Evolutionary conservation across 108 stramenopile genomes (phyloP).

Genomic region (Cyclotella atomus): DNA sequence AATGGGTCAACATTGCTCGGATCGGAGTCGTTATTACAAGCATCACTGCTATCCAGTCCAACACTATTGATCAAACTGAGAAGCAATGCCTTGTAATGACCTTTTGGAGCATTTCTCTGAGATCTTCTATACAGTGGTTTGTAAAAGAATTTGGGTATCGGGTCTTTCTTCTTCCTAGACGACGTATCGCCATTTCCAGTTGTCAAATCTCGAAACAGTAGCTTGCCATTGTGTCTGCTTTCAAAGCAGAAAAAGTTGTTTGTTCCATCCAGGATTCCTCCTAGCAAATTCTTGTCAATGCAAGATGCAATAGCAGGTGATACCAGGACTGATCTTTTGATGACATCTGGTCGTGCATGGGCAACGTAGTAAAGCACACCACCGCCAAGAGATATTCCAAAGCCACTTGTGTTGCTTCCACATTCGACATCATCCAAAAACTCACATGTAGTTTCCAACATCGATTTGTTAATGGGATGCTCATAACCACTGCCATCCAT

Average conservation of each 20-base stretch:
- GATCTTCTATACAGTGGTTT: constrained; percentile 13
- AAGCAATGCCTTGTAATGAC: constrained; percentile 18
- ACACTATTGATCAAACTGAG: constrained; percentile 11
- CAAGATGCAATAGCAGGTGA: constrained; percentile 23
- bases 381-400: constrained; percentile 22
- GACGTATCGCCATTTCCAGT: constrained; percentile 11
- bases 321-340: constrained; percentile 19
- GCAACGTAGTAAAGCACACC: constrained; percentile 16
- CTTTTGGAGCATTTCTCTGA: constrained; percentile 8
- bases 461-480: constrained; percentile 9
- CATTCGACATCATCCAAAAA: constrained; percentile 15
- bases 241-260: constrained; percentile 23
- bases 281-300: constrained; percentile 8
- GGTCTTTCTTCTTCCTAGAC: constrained; percentile 10
- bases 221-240: constrained; percentile 17
- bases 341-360: constrained; percentile 14
- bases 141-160: constrained; percentile 12
- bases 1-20: background rate
- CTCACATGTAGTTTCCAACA: constrained; percentile 20
- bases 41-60: background rate
- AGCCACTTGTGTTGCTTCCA: constrained; percentile 15
- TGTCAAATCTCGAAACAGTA: constrained; percentile 15
- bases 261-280: constrained; percentile 5
- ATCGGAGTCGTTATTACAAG: background rate
- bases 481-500: constrained; percentile 6